phyloP scores from a whole-genome alignment of 2,329 filamentous ascomycete species.

The Aspergillus awamori region DNA sequence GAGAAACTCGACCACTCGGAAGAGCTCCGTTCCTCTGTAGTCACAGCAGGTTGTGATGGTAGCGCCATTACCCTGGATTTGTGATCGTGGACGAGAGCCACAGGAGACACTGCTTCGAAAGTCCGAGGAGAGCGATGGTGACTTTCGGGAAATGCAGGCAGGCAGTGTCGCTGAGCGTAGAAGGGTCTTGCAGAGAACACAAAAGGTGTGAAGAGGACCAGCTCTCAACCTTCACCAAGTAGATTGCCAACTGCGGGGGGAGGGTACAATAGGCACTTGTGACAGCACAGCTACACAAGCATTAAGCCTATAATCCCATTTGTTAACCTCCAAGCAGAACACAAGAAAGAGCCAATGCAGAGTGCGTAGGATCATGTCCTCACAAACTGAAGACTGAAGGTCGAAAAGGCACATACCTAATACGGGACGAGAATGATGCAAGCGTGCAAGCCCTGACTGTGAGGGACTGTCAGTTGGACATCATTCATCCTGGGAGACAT shows the following conservation, averaged over 20 bases:
- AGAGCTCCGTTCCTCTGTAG: conserved; percentile 29
- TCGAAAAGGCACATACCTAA: neutral
- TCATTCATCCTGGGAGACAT: neutral
- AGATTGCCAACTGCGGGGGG: neutral
- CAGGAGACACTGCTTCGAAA: conserved; percentile 42
- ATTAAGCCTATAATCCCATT: neutral
- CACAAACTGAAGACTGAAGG: neutral
- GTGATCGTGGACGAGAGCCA: conserved; percentile 40
- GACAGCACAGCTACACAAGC: conserved; percentile 3
- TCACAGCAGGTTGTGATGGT: conserved; percentile 30
- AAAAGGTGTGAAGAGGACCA: conserved; percentile 37
- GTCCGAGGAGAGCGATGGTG: conserved; percentile 33
- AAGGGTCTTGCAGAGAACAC: conserved; percentile 6
- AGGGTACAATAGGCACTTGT: neutral
- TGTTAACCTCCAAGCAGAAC: neutral
- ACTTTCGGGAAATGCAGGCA: conserved; percentile 32
- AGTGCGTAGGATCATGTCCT: neutral
- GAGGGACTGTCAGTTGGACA: neutral
- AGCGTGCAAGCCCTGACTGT: neutral
- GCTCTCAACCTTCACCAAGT: conserved; percentile 31
- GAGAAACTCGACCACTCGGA: conserved; percentile 39
- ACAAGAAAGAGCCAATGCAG: neutral
- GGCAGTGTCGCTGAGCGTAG: conserved; percentile 12
- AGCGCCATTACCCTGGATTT: conserved; percentile 35
- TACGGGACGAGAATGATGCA: neutral